A percentile compares a stretch with the other conserved stretches of the same genome.
phyloP scores from a whole-genome alignment of 2,329 filamentous ascomycete genomes.

The Mollisiaceae sp. region DNA sequence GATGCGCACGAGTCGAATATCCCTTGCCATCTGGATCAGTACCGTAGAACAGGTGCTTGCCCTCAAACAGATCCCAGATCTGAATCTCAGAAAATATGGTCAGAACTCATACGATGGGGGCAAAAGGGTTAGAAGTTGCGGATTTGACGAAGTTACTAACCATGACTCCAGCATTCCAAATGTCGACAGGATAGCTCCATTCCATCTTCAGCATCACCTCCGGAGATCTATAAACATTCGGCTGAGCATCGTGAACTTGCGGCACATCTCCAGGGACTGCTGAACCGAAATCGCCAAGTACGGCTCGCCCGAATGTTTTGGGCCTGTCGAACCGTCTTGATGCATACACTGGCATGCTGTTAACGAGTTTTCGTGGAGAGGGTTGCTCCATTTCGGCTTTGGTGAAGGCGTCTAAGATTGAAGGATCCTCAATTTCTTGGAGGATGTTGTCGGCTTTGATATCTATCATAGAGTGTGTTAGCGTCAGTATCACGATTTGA shows the following conservation, averaged over 20 bases:
- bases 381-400: constrained; percentile 31
- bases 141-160: constrained; percentile 38
- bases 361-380: constrained; percentile 30
- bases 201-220: constrained; percentile 47
- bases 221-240: constrained; percentile 41
- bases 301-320: constrained; percentile 34
- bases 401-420: constrained; percentile 34
- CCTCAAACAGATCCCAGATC: constrained; percentile 38
- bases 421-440: constrained; percentile 31
- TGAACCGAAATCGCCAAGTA: constrained; percentile 37
- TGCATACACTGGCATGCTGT: constrained; percentile 34
- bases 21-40: constrained; percentile 32
- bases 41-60: constrained; percentile 33
- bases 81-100: constrained; percentile 35
- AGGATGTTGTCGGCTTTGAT: constrained; percentile 38
- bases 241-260: constrained; percentile 35
- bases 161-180: constrained; percentile 46
- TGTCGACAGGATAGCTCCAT: constrained; percentile 44
- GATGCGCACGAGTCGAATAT: constrained; percentile 35
- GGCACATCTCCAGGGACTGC: constrained; percentile 33
- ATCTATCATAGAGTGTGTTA: constrained; percentile 30
- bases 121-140: too few relatives aligned
- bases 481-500: constrained; percentile 22
- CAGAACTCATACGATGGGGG: too few relatives aligned
- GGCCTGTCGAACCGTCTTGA: constrained; percentile 34